These are phyloP conservation scores for Mycena leptocephala DNA, from an alignment of 768 basidiomycete genomes.

Conservation along the genomic window DNA sequence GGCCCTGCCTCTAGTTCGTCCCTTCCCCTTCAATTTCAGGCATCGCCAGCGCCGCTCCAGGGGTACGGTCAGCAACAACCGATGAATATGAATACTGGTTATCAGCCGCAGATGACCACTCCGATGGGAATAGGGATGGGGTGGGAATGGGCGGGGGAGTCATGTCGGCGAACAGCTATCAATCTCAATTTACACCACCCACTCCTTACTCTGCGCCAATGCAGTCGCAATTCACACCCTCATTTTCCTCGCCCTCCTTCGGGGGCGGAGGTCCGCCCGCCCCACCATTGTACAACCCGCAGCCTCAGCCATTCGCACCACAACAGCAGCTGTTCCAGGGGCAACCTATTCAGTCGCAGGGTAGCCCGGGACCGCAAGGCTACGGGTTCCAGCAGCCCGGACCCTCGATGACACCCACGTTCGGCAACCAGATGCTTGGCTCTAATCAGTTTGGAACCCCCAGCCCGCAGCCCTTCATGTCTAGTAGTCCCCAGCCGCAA, in stretches of 20 bases:
- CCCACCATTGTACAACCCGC: slow-evolving; percentile 34
- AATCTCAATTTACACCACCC: slow-evolving; percentile 21
- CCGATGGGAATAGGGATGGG: slow-evolving; percentile 28
- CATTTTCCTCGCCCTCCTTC: slow-evolving; percentile 22
- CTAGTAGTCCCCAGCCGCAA: slow-evolving; percentile 50
- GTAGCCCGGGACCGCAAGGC: slow-evolving; percentile 10
- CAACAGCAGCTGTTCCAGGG: slow-evolving; percentile 41
- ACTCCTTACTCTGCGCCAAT: slow-evolving; percentile 10
- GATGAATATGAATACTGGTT: slow-evolving; percentile 43
- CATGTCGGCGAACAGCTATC: slow-evolving; percentile 24
- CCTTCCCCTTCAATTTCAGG: slow-evolving; percentile 66
- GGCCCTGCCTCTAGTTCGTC: slow-evolving; percentile 63
- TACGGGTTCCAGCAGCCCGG: slow-evolving; percentile 29
- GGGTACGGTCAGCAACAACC: slow-evolving; percentile 56
- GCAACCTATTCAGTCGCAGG: neutral
- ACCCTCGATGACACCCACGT: slow-evolving; percentile 22
- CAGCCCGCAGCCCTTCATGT: slow-evolving; percentile 48
- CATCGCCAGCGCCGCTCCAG: slow-evolving; percentile 51
- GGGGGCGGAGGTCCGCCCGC: neutral
- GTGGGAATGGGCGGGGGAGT: neutral
- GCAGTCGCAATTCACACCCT: slow-evolving; percentile 29
- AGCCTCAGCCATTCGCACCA: slow-evolving; percentile 51
- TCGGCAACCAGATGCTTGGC: slow-evolving; percentile 29
- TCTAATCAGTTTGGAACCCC: slow-evolving; percentile 36
- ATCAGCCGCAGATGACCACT: slow-evolving; percentile 51